A percentile compares a stretch with the other conserved stretches of the same genome.
Evolutionary conservation across 2,329 filamentous ascomycete genomes (phyloP).

Genomic region (Colletotrichum sp.): DNA sequence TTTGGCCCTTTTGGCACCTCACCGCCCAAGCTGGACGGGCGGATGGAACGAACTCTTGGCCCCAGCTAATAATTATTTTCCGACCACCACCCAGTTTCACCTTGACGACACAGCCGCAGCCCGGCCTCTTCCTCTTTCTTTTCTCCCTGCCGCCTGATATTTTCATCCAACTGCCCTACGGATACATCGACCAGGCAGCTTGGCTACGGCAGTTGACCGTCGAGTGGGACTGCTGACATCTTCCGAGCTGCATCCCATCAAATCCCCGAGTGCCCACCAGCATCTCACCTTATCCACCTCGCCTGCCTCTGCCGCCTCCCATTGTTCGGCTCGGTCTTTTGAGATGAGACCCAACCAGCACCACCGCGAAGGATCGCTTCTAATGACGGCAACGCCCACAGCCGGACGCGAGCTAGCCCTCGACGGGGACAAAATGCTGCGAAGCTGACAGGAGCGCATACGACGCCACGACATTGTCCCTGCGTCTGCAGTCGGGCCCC

Average conservation of each 20-base stretch:
- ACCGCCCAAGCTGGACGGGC: background rate
- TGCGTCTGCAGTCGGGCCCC: background rate
- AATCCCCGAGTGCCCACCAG: background rate
- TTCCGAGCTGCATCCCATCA: background rate
- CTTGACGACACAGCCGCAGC: background rate
- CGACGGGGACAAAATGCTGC: background rate
- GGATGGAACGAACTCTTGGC: constrained; percentile 5
- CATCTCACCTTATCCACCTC: background rate
- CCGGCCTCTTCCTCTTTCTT: background rate
- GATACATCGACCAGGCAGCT: background rate
- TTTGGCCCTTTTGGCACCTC: background rate
- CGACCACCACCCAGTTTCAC: constrained; percentile 6
- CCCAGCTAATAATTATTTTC: constrained; percentile 7
- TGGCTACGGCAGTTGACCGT: background rate
- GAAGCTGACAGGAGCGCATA: background rate
- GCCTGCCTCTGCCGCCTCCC: background rate
- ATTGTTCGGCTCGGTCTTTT: constrained; percentile 2
- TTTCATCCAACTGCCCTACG: background rate
- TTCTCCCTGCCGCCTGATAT: background rate
- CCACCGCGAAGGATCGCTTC: background rate
- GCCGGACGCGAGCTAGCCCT: background rate
- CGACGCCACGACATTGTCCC: background rate
- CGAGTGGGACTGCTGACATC: background rate
- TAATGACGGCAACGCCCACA: background rate
- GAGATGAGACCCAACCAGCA: background rate